A percentile compares a stretch with the other conserved stretches of the same genome.
Conservation (phyloP, 1,139 yeast species). For the Groenewaldozyma auringiensis region DNA sequence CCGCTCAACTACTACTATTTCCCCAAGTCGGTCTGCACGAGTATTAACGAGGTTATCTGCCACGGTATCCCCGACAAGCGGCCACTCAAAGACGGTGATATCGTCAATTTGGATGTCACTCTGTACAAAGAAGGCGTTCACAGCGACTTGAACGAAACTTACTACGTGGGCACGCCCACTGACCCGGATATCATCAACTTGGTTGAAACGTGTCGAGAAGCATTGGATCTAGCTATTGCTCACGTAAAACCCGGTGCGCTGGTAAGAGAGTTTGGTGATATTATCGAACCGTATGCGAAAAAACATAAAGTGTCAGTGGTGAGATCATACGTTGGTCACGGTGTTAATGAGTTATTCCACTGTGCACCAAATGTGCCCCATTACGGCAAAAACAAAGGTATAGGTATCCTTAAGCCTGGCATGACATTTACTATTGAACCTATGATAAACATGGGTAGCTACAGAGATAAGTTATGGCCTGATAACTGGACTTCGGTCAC, state of each 20-base stretch:
- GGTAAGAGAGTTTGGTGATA: slow-evolving; percentile 79
- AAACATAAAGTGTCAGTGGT: slow-evolving; percentile 79
- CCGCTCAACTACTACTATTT: slow-evolving; percentile 91
- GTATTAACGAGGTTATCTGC: slow-evolving; percentile 90
- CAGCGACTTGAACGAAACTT: slow-evolving; percentile 93
- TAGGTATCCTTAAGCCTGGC: slow-evolving; percentile 93
- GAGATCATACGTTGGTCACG: slow-evolving; percentile 90
- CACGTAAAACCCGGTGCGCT: slow-evolving; percentile 88
- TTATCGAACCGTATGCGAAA: slow-evolving; percentile 81
- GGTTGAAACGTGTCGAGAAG: slow-evolving; percentile 91
- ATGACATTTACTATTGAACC: slow-evolving; percentile 98
- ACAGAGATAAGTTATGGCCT: slow-evolving; percentile 85
- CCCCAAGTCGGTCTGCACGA: slow-evolving; percentile 90
- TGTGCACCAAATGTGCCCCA: slow-evolving; percentile 92
- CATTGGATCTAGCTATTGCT: slow-evolving; percentile 74
- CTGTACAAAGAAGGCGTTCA: slow-evolving; percentile 82
- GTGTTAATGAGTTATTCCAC: slow-evolving; percentile 82
- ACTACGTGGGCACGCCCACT: slow-evolving; percentile 81
- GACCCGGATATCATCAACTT: slow-evolving; percentile 74
- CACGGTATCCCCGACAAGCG: slow-evolving; percentile 96
- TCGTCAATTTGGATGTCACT: slow-evolving; percentile 83
- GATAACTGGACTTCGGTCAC: slow-evolving; percentile 97
- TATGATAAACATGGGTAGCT: slow-evolving; percentile 86
- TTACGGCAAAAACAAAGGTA: slow-evolving; percentile 83
- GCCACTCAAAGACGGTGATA: slow-evolving; percentile 85